Evolutionary conservation across 2,329 filamentous ascomycete genomes (phyloP).

Genomic region (Byssoonygena ceratinophila): DNA sequence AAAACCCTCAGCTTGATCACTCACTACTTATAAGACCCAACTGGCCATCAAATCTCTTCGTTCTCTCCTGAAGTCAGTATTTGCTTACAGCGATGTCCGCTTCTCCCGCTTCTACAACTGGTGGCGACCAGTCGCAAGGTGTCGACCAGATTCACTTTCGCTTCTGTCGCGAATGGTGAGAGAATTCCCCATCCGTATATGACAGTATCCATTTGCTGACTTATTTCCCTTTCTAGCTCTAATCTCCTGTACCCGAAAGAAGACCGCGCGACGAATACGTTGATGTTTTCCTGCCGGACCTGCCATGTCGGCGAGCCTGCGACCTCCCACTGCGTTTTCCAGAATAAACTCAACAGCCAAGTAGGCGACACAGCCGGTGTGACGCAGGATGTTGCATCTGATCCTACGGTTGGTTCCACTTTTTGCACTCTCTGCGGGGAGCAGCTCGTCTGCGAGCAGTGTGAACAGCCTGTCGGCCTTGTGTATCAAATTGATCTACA

Average conservation of each 20-base stretch:
- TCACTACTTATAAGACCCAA: background rate
- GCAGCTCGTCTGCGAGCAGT: background rate
- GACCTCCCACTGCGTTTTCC: constrained; percentile 82
- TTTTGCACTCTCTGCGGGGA: constrained; percentile 49
- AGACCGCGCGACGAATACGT: constrained; percentile 68
- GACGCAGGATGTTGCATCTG: constrained; percentile 90
- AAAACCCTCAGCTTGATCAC: too few species aligned
- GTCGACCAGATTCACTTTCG: constrained; percentile 81
- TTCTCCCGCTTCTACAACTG: constrained; percentile 34
- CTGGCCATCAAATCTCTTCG: background rate
- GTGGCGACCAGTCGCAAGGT: constrained; percentile 27
- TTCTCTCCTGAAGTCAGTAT: background rate
- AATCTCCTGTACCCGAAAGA: constrained; percentile 98
- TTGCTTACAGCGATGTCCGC: constrained; percentile 28
- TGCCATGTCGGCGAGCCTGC: constrained; percentile 86
- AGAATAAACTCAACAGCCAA: constrained; percentile 83
- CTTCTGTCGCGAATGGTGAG: constrained; percentile 92
- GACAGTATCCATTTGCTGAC: background rate
- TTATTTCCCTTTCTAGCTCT: constrained; percentile 47
- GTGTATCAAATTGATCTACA: background rate
- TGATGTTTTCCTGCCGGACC: constrained; percentile 92
- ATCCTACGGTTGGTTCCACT: constrained; percentile 86
- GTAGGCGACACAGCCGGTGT: constrained; percentile 94
- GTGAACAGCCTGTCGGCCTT: background rate
- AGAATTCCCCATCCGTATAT: constrained; percentile 3